Evolutionary conservation across 2,329 filamentous ascomycete genomes (phyloP), one percentile per base, ranked within the genome.

Genomic region (Daldinia sp.): DNA sequence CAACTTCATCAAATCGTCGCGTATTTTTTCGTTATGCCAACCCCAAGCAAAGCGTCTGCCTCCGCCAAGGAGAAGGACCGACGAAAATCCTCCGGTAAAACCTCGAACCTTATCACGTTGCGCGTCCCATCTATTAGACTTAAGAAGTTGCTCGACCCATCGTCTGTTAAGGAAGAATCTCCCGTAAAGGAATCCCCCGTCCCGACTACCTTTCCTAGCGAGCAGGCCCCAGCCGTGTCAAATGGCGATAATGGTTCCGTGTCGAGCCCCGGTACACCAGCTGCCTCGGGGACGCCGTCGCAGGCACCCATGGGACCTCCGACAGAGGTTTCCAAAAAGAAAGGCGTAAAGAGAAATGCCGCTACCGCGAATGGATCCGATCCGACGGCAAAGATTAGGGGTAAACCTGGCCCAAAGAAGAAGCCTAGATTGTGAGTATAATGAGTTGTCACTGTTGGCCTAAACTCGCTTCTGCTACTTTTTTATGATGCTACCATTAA

Each of bases 341-440:
- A 94, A 78, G 89, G 89, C 30, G 81, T 86, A 30, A 90, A 93
- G 76, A 86, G 90, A 68, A 85, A 87, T 19, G 90, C 90, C 71
- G 82, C 86, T 35, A 86, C 83, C 57, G 83, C 82, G 61, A 90
- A 91, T 79, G 83, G 87, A 74, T 78, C 79, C 64, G 72, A 82
- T 79, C 77, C 80, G 76, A 72, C 78, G 80, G 72, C 89, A n/a
- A 93, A 91, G 77, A 83, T 89, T 56, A 83, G 92, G 75, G 91
- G 91, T 75, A 96, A 96, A 81, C 94, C 95, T 5, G 94, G 94
- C 5, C 94, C 94, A 0, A 98, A 97, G 86, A 97, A 97, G 87
- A 97, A 96, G 82, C 89, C 91, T 68, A 89, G 91, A 83, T 80
- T 97, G 94, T 97, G 90, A 81, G 93, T 90, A 56, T 23, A 49